These are phyloP conservation scores for Botrytis deweyae DNA, from an alignment of 2,329 filamentous ascomycete genomes.

Conservation along the genomic window DNA sequence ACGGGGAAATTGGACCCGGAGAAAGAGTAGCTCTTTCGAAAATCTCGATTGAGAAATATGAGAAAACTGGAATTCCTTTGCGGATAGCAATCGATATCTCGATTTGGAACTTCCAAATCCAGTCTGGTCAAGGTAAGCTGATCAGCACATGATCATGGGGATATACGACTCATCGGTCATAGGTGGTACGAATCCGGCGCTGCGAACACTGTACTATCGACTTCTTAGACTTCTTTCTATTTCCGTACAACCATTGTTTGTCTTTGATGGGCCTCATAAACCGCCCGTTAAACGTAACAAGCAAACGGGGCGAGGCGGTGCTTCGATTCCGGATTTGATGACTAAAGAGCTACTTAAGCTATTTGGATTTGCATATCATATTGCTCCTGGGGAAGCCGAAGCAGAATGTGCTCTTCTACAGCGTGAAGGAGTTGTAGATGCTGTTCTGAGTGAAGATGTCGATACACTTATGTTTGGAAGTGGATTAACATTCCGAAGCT, in stretches of 20 bases:
- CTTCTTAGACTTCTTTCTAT: constrained; percentile 73
- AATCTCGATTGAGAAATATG: constrained; percentile 74
- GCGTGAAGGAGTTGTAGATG: constrained; percentile 79
- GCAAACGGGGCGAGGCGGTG: constrained; percentile 61
- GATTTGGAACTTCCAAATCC: constrained; percentile 96
- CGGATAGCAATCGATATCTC: constrained; percentile 90
- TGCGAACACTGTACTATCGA: constrained; percentile 90
- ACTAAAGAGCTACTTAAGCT: constrained; percentile 81
- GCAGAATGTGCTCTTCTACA: constrained; percentile 92
- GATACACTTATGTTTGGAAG: constrained; percentile 98
- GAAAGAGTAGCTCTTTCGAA: constrained; percentile 78
- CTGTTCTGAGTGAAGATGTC: constrained; percentile 92
- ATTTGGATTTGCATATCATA: constrained; percentile 81
- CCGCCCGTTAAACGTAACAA: constrained; percentile 88
- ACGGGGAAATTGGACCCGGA: constrained; percentile 82
- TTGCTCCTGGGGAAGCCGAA: constrained; percentile 92
- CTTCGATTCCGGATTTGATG: constrained; percentile 67
- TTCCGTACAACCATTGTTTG: constrained; percentile 83
- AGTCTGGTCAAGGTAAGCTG: constrained; percentile 67
- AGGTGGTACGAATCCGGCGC: constrained; percentile 84
- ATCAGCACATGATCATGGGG: constrained; percentile 10
- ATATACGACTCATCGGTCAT: constrained; percentile 22
- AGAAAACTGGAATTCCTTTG: constrained; percentile 68
- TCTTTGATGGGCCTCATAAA: constrained; percentile 85
- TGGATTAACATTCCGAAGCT: constrained; percentile 73